Evolutionary conservation across 148 eudicot genomes (phyloP).

Genomic region (Camellia japonica): DNA sequence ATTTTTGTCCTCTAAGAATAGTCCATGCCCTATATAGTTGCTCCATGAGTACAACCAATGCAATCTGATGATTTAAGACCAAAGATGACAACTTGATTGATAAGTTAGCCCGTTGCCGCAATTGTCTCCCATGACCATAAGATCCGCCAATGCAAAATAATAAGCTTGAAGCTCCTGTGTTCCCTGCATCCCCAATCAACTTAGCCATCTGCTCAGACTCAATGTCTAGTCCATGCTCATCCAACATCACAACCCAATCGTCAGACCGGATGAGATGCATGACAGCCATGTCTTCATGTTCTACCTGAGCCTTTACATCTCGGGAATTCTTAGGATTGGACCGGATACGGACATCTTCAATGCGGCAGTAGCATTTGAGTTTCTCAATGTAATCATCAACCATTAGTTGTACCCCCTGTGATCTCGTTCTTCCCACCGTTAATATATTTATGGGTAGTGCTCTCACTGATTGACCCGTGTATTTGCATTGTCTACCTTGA

Average conservation of each 20-base stretch:
- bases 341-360: slow-evolving; percentile 60
- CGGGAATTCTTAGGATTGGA: slow-evolving; percentile 81
- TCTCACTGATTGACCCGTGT: too few relatives aligned
- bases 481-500: too few relatives aligned
- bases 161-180: slow-evolving; percentile 68
- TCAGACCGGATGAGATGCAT: slow-evolving; percentile 55
- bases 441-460: slow-evolving; percentile 58
- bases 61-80: slow-evolving; percentile 82
- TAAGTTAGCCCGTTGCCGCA: slow-evolving; percentile 61
- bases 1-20: slow-evolving; percentile 85
- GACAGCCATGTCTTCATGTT: slow-evolving; percentile 66
- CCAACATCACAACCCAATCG: slow-evolving; percentile 91
- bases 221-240: slow-evolving; percentile 66
- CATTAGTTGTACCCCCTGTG: slow-evolving; percentile 58
- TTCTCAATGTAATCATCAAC: slow-evolving; percentile 71
- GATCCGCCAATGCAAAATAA: slow-evolving; percentile 85
- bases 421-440: slow-evolving; percentile 73
- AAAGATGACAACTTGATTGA: slow-evolving; percentile 71
- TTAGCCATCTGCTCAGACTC: slow-evolving; percentile 72
- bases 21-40: slow-evolving; percentile 98
- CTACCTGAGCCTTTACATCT: slow-evolving; percentile 63
- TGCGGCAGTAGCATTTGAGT: slow-evolving; percentile 52
- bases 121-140: slow-evolving; percentile 78
- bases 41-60: slow-evolving; percentile 78
- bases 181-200: slow-evolving; percentile 75